Evolutionary conservation across 1,139 yeast species (phyloP).

Genomic region (Suhomyces panamericanus): DNA sequence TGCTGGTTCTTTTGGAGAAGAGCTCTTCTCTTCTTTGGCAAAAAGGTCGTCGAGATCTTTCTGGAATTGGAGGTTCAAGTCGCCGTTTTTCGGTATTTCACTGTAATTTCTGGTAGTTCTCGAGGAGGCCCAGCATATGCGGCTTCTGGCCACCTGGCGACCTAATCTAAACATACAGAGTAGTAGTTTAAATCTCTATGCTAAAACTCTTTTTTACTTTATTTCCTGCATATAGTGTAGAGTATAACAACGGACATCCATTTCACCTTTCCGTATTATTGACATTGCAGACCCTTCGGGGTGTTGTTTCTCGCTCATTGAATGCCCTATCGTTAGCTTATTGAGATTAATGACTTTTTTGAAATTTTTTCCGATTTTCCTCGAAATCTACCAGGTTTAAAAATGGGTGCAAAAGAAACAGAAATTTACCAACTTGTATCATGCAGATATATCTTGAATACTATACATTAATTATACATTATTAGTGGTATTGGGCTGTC

Average conservation of each 20-base stretch:
- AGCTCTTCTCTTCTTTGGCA: background rate
- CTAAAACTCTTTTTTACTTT: background rate
- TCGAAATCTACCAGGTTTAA: no score
- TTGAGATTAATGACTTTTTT: no score
- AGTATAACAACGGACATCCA: no score
- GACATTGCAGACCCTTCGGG: background rate
- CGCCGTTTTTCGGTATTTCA: background rate
- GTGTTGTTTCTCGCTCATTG: no score
- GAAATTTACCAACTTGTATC: background rate
- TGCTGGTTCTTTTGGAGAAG: background rate
- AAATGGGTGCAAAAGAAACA: no score
- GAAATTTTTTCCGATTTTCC: no score
- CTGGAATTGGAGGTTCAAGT: conserved; percentile 2
- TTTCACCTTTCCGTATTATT: no score
- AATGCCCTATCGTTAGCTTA: no score
- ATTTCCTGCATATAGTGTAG: background rate
- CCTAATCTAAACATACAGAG: background rate
- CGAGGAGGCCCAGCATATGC: background rate
- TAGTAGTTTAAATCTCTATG: background rate
- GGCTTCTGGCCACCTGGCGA: background rate
- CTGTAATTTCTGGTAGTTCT: background rate
- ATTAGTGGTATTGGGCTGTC: background rate
- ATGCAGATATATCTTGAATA: background rate
- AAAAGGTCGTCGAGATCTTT: conserved; percentile 3
- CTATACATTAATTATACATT: conserved; percentile 5